phyloP scores from a whole-genome alignment of 495 filamentous ascomycete species.

The Xylaria bambusicola region DNA sequence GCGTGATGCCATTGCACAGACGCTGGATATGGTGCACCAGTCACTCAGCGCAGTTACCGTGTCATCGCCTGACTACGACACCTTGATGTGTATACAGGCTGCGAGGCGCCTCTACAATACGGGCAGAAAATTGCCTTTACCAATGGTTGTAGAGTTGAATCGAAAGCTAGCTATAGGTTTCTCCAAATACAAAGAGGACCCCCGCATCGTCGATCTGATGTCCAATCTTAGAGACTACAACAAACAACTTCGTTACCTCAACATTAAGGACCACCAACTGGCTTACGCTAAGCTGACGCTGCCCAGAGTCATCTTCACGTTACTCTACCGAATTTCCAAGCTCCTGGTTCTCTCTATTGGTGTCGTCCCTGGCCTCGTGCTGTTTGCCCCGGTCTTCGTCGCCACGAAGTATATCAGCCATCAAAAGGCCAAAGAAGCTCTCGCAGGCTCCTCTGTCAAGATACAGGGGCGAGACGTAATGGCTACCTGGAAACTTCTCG shows the following conservation, averaged over 20 bases:
- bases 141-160: conserved; percentile 95
- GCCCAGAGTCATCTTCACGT: conserved; percentile 68
- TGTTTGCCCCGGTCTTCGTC: conserved; percentile 92
- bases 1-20: conserved; percentile 76
- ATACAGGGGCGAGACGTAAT: conserved; percentile 93
- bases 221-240: conserved; percentile 86
- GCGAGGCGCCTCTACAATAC: conserved; percentile 92
- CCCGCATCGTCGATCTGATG: conserved; percentile 76
- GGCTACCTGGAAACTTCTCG: conserved; percentile 97
- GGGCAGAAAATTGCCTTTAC: conserved; percentile 90
- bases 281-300: conserved; percentile 85
- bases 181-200: conserved; percentile 87
- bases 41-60: conserved; percentile 87
- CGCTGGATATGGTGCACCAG: conserved; percentile 85
- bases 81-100: conserved; percentile 96
- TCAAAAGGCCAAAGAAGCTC: conserved; percentile 84
- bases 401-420: conserved; percentile 86
- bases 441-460: conserved; percentile 92
- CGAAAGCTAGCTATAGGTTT: conserved; percentile 91
- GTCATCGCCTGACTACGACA: conserved; percentile 93
- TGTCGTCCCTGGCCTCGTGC: conserved; percentile 80
- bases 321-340: conserved; percentile 80
- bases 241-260: conserved; percentile 78
- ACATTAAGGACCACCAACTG: conserved; percentile 93
- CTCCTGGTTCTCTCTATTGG: conserved; percentile 73